Conservation (phyloP, 257 asterid genomes). For the Solanum etuberosum region DNA sequence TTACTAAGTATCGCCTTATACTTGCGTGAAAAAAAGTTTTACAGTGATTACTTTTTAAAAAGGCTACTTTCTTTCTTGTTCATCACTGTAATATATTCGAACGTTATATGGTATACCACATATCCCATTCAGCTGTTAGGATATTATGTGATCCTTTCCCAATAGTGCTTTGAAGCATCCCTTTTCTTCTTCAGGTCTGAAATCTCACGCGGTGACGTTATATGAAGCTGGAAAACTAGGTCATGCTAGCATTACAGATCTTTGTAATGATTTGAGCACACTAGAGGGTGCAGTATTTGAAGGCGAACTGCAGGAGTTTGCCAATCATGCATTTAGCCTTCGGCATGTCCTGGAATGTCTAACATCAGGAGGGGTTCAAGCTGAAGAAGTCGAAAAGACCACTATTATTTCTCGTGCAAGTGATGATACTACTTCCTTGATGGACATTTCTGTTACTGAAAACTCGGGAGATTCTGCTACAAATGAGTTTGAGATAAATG, state of each 20-base stretch:
- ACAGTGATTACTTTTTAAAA: background rate
- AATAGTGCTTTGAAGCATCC: background rate
- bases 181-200: slow-evolving; percentile 48
- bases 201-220: slow-evolving; percentile 94
- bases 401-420: slow-evolving; percentile 17
- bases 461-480: slow-evolving; percentile 17
- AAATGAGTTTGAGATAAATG: slow-evolving; percentile 14
- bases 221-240: slow-evolving; percentile 99
- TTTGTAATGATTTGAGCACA: slow-evolving; percentile 77
- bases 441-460: slow-evolving; percentile 15
- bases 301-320: slow-evolving; percentile 98
- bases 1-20: background rate
- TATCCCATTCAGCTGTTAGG: background rate
- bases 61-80: too few relatives aligned
- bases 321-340: slow-evolving; percentile 97
- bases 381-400: slow-evolving; percentile 30
- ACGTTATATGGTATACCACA: background rate
- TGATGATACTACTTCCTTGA: slow-evolving; percentile 33
- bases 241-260: slow-evolving; percentile 81
- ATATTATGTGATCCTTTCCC: background rate
- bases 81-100: background rate
- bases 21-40: too few relatives aligned
- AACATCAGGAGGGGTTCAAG: slow-evolving; percentile 69
- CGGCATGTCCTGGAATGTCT: slow-evolving; percentile 88
- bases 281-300: slow-evolving; percentile 91